phyloP scores from a whole-genome alignment of 2,329 filamentous ascomycete genomes.

The Beauveria sp. region DNA sequence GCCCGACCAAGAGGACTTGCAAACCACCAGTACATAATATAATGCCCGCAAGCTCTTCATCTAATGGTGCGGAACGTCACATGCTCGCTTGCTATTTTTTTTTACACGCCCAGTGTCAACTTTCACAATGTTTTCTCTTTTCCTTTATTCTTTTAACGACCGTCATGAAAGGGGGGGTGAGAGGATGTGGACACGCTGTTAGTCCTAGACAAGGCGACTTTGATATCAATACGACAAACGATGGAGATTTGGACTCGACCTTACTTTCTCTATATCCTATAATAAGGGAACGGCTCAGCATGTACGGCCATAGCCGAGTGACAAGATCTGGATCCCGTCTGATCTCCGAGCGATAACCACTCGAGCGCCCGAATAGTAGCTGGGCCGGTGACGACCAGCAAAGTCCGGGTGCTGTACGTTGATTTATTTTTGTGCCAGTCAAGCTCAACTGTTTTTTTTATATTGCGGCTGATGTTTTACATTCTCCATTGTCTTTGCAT shows the following conservation, averaged over 20 bases:
- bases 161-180: background rate
- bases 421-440: background rate
- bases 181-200: background rate
- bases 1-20: background rate
- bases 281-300: background rate
- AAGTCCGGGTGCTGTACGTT: constrained; percentile 7
- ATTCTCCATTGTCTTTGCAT: background rate
- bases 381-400: constrained; percentile 8
- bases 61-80: background rate
- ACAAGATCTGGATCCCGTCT: background rate
- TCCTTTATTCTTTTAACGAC: constrained; percentile 1
- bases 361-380: constrained; percentile 6
- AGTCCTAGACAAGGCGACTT: background rate
- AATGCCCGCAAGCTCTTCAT: background rate
- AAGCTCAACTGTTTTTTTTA: background rate
- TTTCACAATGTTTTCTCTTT: background rate
- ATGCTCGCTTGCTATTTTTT: background rate
- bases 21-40: constrained; percentile 1
- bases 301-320: background rate
- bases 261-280: background rate
- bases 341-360: constrained; percentile 9
- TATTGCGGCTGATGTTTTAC: background rate
- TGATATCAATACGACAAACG: background rate
- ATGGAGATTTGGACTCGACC: background rate
- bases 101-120: background rate